phyloP scores from a whole-genome alignment of 176 grass and related monocot genomes.

The Lolium perenne region DNA sequence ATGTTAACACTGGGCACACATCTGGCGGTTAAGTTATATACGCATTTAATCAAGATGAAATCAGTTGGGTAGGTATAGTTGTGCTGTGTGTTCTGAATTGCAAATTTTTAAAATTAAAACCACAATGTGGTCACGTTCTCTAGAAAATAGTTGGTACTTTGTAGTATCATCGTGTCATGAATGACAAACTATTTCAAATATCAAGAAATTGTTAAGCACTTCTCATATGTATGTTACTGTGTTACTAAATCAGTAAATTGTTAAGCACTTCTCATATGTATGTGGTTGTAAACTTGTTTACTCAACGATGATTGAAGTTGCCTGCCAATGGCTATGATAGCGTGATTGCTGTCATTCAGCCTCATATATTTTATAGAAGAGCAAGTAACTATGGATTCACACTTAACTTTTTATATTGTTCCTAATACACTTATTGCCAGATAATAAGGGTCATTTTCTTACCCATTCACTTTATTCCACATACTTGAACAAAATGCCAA shows the following conservation, averaged over 20 bases:
- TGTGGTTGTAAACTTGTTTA: constrained; percentile 24
- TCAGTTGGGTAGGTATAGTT: neutral
- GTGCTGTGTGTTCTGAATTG: neutral
- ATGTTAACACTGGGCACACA: neutral
- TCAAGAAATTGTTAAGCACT: neutral
- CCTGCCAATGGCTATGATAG: constrained; percentile 11
- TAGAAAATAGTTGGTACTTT: constrained; percentile 18
- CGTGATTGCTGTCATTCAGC: neutral
- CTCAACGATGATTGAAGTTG: neutral
- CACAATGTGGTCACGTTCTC: neutral
- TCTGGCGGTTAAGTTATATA: constrained; percentile 19
- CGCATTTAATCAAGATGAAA: constrained; percentile 1
- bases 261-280: neutral
- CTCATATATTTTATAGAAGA: constrained; percentile 11
- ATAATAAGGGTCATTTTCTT: neutral
- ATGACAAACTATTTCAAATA: neutral
- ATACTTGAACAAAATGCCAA: constrained; percentile 6
- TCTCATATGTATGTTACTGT: neutral
- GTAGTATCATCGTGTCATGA: neutral
- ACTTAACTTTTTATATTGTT: constrained; percentile 18
- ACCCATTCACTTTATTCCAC: neutral
- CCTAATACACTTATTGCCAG: neutral
- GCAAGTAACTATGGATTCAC: neutral
- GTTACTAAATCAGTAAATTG: neutral
- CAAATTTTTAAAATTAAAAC: neutral